A percentile compares a stretch with the other conserved stretches of the same genome.
phyloP scores from a whole-genome alignment of 2,329 filamentous ascomycete species.

The Aureobasidium zeae region DNA sequence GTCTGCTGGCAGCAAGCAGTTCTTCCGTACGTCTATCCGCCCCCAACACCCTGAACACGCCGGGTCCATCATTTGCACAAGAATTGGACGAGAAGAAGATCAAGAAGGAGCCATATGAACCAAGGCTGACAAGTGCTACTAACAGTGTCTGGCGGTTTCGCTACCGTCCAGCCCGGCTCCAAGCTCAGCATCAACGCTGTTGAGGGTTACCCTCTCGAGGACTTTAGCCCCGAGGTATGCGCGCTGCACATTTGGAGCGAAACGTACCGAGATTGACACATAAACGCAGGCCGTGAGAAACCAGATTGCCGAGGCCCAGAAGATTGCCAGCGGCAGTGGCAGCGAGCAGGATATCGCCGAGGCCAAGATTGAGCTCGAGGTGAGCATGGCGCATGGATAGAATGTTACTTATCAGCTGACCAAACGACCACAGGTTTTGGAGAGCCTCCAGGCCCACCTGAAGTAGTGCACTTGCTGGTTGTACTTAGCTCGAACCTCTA shows the following conservation, averaged over 20 bases:
- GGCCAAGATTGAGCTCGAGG: conserved; percentile 98
- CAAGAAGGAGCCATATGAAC: no score
- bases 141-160: conserved; percentile 89
- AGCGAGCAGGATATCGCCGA: conserved; percentile 97
- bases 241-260: background rate
- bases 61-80: background rate
- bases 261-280: background rate
- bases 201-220: conserved; percentile 87
- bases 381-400: conserved; percentile 44
- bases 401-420: background rate
- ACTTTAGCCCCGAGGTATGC: conserved; percentile 77
- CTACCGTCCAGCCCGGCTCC: conserved; percentile 91
- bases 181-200: conserved; percentile 96
- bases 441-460: conserved; percentile 70
- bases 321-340: conserved; percentile 80
- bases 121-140: background rate
- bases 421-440: conserved; percentile 55
- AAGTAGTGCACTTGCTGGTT: conserved; percentile 56
- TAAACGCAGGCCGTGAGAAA: conserved; percentile 58
- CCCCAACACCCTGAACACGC: conserved; percentile 10
- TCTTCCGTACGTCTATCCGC: conserved; percentile 77
- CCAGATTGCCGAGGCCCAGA: conserved; percentile 91
- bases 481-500: conserved; percentile 11
- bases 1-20: conserved; percentile 82
- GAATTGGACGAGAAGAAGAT: background rate